Evolutionary conservation across 129 eudicot genomes (phyloP).

Genomic region (Smallanthus sonchifolius): DNA sequence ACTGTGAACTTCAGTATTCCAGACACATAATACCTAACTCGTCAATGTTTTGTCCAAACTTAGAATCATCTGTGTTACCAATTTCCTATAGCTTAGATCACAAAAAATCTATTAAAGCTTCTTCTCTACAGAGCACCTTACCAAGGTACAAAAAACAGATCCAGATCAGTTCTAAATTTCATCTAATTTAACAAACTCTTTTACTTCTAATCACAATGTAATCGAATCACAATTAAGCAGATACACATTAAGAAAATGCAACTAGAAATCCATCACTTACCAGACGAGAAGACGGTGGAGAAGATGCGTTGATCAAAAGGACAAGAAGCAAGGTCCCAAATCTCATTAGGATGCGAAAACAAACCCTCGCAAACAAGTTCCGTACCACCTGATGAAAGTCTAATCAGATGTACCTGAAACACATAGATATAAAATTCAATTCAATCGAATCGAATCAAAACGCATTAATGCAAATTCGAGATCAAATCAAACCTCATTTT

Average conservation of each 20-base stretch:
- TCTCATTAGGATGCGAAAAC: conserved; percentile 95
- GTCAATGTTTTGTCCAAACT: background rate
- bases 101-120: background rate
- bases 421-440: background rate
- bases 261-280: conserved; percentile 32
- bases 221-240: conserved; percentile 7
- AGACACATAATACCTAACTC: background rate
- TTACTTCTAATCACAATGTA: background rate
- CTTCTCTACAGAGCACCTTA: background rate
- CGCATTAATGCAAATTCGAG: background rate
- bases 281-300: conserved; percentile 83
- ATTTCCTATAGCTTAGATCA: conserved; percentile 1
- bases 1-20: background rate
- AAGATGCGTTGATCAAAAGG: conserved; percentile 92
- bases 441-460: background rate
- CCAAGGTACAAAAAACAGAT: background rate
- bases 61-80: background rate
- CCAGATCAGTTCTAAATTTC: conserved; percentile 13
- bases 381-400: conserved; percentile 65
- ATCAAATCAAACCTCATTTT: conserved; percentile 68
- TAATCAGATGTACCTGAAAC: conserved; percentile 81
- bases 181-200: conserved; percentile 7
- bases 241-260: background rate
- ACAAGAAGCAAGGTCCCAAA: conserved; percentile 96
- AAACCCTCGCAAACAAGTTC: conserved; percentile 93